Evolutionary conservation across 1,284 basidiomycete genomes (phyloP).

Genomic region (Ceratobasidium sp.): DNA sequence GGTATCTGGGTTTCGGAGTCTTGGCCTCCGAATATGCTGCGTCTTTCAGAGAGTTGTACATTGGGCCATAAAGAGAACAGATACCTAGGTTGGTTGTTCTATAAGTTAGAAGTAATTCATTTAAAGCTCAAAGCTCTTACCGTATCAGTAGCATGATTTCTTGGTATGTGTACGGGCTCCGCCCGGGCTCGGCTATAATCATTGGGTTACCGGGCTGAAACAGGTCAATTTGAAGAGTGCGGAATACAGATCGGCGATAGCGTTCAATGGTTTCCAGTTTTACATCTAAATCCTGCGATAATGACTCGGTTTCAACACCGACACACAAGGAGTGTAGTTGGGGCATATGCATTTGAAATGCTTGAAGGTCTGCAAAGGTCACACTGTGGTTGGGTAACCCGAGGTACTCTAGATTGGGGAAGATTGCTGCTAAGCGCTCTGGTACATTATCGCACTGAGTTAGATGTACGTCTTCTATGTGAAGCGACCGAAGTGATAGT

Average conservation of each 20-base stretch:
- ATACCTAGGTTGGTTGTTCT: too few species aligned
- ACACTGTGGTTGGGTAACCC: neutral
- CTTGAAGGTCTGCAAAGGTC: neutral
- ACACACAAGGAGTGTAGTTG: neutral
- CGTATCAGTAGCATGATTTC: neutral
- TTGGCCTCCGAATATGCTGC: too few species aligned
- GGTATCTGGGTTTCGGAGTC: too few species aligned
- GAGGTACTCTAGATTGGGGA: neutral
- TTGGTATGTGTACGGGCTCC: neutral
- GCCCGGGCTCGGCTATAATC: neutral
- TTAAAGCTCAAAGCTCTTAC: neutral
- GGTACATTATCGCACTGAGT: neutral
- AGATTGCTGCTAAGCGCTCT: neutral
- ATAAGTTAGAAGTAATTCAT: too few species aligned
- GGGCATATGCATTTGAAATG: neutral
- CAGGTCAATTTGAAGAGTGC: neutral
- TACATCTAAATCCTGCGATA: neutral
- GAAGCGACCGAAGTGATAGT: neutral
- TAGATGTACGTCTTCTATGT: neutral
- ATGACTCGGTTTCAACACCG: neutral
- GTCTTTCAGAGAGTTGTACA: too few species aligned
- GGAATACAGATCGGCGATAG: neutral
- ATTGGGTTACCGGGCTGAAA: neutral
- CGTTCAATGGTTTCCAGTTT: neutral
- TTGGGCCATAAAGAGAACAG: too few species aligned